phyloP scores from a whole-genome alignment of 2,329 filamentous ascomycete genomes.

The Tothia fuscella region DNA sequence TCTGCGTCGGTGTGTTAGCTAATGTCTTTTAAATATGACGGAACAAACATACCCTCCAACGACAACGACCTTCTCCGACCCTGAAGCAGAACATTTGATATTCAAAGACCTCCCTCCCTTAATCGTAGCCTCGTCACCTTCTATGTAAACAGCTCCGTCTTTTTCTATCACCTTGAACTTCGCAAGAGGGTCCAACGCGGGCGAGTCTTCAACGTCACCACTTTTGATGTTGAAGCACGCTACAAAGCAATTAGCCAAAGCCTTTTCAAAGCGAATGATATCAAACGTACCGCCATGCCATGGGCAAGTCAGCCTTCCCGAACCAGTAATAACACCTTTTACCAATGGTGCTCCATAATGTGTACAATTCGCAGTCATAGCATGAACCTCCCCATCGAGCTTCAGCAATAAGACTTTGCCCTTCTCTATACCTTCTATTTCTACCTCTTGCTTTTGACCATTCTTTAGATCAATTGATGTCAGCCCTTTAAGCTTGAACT shows the following conservation, averaged over 20 bases:
- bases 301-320: slow-evolving; percentile 79
- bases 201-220: slow-evolving; percentile 91
- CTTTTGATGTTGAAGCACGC: slow-evolving; percentile 86
- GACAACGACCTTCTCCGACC: slow-evolving; percentile 59
- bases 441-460: slow-evolving; percentile 75
- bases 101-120: slow-evolving; percentile 66
- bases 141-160: slow-evolving; percentile 73
- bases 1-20: slow-evolving; percentile 24
- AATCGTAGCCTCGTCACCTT: slow-evolving; percentile 65
- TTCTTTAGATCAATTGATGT: slow-evolving; percentile 61
- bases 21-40: background rate
- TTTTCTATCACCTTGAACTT: slow-evolving; percentile 73
- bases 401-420: slow-evolving; percentile 83
- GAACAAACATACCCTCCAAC: slow-evolving; percentile 51
- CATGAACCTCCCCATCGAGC: slow-evolving; percentile 61
- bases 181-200: slow-evolving; percentile 74
- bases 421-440: slow-evolving; percentile 78
- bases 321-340: slow-evolving; percentile 71
- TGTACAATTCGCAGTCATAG: slow-evolving; percentile 69
- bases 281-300: slow-evolving; percentile 75
- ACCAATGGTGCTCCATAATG: slow-evolving; percentile 88
- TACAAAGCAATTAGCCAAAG: slow-evolving; percentile 24
- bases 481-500: slow-evolving; percentile 60
- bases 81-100: slow-evolving; percentile 53
- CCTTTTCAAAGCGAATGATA: no score